These are phyloP conservation scores for Neopestalotiopsis rosae DNA, from an alignment of 2,329 filamentous ascomycete species.

Conservation along the genomic window DNA sequence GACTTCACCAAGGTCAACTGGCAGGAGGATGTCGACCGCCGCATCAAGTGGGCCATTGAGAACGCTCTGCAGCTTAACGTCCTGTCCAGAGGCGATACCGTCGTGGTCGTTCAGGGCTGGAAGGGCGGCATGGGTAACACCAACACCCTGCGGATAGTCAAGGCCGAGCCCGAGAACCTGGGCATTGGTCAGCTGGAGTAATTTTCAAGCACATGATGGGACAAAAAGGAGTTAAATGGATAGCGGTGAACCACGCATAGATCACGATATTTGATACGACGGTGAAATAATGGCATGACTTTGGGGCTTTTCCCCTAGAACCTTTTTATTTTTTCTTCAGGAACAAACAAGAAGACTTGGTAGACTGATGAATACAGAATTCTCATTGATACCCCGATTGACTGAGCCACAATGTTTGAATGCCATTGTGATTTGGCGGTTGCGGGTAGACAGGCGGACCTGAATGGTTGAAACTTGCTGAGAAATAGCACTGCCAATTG, in stretches of 20 bases:
- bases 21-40: slow-evolving; percentile 98
- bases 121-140: slow-evolving; percentile 91
- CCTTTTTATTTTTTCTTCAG: neutral
- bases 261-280: slow-evolving; percentile 12
- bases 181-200: slow-evolving; percentile 54
- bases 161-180: slow-evolving; percentile 63
- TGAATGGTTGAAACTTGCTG: too few species aligned
- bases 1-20: slow-evolving; percentile 92
- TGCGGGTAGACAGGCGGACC: too few species aligned
- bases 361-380: slow-evolving; percentile 11
- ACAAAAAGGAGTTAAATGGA: slow-evolving; percentile 8
- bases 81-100: slow-evolving; percentile 72
- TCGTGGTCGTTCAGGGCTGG: slow-evolving; percentile 89
- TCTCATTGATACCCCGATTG: neutral
- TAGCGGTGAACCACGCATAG: slow-evolving; percentile 5
- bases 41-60: slow-evolving; percentile 95
- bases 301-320: slow-evolving; percentile 6
- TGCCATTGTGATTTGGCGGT: too few species aligned
- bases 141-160: slow-evolving; percentile 75
- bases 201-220: slow-evolving; percentile 8
- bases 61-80: slow-evolving; percentile 84
- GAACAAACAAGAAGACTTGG: neutral
- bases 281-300: slow-evolving; percentile 12
- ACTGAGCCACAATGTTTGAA: neutral
- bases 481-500: too few species aligned